A percentile compares a stretch with the other conserved stretches of the same genome.
These are phyloP conservation scores for Herpetomonas samuelpessoai DNA, from an alignment of 208 protist species.

Conservation along the genomic window DNA sequence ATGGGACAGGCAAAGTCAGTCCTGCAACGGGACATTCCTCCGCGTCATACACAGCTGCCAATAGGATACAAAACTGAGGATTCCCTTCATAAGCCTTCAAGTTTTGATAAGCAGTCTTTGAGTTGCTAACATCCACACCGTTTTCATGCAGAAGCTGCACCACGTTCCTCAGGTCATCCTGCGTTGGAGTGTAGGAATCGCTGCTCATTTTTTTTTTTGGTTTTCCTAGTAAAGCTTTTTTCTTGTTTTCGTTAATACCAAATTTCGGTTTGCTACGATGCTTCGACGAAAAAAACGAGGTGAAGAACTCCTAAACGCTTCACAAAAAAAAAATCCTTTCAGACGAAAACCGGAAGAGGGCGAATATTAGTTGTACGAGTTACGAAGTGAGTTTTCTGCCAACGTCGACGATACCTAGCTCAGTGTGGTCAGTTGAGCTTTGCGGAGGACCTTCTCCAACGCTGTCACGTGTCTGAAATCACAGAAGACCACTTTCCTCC, in stretches of 20 bases:
- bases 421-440: too few species aligned
- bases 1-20: conserved; percentile 39
- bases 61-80: conserved; percentile 73
- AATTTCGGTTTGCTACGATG: too few species aligned
- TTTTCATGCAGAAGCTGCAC: conserved; percentile 81
- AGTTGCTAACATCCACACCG: conserved; percentile 77
- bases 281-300: too few species aligned
- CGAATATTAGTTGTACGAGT: neutral
- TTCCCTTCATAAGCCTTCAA: conserved; percentile 80
- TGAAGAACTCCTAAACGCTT: neutral
- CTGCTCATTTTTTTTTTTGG: conserved; percentile 4
- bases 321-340: neutral
- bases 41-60: conserved; percentile 62
- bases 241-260: neutral
- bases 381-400: neutral
- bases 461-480: too few species aligned
- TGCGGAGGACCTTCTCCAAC: too few species aligned
- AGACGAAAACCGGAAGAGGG: neutral
- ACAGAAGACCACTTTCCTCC: too few species aligned
- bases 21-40: conserved; percentile 47
- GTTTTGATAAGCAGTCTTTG: conserved; percentile 75
- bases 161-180: conserved; percentile 59
- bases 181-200: conserved; percentile 33
- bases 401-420: too few species aligned
- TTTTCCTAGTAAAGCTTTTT: too few species aligned